These are phyloP conservation scores for Dioszegia hungarica DNA, from an alignment of 768 basidiomycete species.

Conservation along the genomic window DNA sequence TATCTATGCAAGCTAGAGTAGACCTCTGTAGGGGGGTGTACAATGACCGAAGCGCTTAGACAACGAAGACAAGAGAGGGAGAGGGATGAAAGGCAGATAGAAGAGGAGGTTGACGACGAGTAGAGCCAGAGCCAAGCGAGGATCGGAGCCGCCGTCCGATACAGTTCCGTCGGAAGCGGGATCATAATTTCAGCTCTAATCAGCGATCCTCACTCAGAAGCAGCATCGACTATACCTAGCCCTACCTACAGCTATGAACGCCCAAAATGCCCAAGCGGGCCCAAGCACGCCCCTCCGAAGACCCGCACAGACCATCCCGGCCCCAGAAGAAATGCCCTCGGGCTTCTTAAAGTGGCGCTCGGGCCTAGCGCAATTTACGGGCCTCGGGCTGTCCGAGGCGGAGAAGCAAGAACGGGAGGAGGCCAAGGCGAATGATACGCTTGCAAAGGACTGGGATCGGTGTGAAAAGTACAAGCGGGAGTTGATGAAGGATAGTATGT, in stretches of 20 bases:
- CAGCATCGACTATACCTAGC: not conserved
- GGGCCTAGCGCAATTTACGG: conserved; percentile 55
- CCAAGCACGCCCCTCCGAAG: conserved; percentile 2
- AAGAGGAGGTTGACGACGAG: not conserved
- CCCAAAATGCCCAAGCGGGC: conserved; percentile 10
- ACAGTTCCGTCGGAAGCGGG: not conserved
- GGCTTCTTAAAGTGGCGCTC: conserved; percentile 57
- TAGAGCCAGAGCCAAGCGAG: not conserved
- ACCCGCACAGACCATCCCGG: not conserved
- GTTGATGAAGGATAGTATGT: conserved; percentile 65
- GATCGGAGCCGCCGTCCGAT: not conserved
- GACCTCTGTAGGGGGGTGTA: not conserved
- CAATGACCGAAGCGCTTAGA: not conserved
- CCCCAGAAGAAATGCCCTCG: conserved; percentile 8
- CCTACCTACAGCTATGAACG: not conserved
- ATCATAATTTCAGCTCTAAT: not conserved
- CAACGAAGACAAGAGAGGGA: too few relatives aligned
- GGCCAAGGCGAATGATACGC: conserved; percentile 46
- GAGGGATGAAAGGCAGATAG: too few relatives aligned
- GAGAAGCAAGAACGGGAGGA: conserved; percentile 47
- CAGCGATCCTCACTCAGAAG: not conserved
- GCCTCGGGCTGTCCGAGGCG: conserved; percentile 54
- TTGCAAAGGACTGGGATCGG: conserved; percentile 50
- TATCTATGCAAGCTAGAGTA: not conserved
- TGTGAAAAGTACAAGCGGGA: conserved; percentile 70